A percentile compares a stretch with the other conserved stretches of the same genome.
phyloP scores from a whole-genome alignment of 805 yeast genomes.

The Teunomyces pallodes region DNA sequence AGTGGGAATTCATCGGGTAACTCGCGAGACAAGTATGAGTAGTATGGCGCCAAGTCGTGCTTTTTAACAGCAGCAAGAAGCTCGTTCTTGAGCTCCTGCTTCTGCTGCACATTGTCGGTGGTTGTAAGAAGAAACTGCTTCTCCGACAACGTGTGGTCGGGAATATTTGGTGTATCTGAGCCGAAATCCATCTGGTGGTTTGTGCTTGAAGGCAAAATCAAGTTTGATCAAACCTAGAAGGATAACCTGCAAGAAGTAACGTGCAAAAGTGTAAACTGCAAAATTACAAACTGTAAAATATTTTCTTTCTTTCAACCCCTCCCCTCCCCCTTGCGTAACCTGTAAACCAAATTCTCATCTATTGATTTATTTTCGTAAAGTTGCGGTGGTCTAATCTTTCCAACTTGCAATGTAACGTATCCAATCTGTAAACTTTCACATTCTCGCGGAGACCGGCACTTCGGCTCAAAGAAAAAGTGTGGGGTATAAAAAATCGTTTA shows the following conservation, averaged over 20 bases:
- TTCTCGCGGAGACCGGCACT: not conserved
- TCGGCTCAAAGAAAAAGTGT: not conserved
- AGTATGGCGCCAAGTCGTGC: conserved; percentile 79
- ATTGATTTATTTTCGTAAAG: no score
- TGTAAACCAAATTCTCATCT: no score
- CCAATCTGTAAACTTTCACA: not conserved
- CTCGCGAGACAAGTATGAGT: conserved; percentile 50
- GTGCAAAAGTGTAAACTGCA: no score
- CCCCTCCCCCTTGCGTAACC: not conserved
- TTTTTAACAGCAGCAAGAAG: conserved; percentile 54
- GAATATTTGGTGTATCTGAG: conserved; percentile 59
- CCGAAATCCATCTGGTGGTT: conserved; percentile 24
- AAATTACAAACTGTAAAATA: no score
- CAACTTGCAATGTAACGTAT: no score
- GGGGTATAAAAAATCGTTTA: not conserved
- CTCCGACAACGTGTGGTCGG: conserved; percentile 82
- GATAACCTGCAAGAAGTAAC: no score
- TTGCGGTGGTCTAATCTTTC: no score
- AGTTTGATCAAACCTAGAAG: not conserved
- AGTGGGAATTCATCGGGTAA: conserved; percentile 44
- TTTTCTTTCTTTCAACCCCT: not conserved
- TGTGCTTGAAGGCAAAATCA: not conserved
- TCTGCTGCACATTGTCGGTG: conserved; percentile 33
- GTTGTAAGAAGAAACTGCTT: conserved; percentile 62
- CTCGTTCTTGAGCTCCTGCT: conserved; percentile 38